phyloP scores from a whole-genome alignment of 208 protist genomes.

The Wallacemonas sp. region DNA sequence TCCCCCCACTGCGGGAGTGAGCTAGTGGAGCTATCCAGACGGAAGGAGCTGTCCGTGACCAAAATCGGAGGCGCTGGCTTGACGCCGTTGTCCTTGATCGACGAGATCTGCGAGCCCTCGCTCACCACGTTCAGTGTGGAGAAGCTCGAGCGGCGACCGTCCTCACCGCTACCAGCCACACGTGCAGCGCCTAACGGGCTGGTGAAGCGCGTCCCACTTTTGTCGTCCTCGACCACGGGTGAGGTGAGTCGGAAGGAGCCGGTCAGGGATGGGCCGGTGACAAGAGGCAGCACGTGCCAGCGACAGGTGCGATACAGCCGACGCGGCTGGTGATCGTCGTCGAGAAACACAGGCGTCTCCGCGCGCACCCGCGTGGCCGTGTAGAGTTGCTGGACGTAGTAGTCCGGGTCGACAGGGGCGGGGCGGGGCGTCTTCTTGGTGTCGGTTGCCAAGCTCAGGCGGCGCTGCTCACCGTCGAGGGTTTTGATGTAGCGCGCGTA shows the following conservation, averaged over 20 bases:
- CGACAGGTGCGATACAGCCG: conserved; percentile 6
- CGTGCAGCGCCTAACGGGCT: too few relatives aligned
- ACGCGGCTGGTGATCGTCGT: neutral
- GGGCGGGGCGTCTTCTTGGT: neutral
- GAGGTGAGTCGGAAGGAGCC: conserved; percentile 5
- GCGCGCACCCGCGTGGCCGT: neutral
- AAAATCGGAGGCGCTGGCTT: conserved; percentile 6
- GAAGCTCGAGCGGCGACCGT: neutral
- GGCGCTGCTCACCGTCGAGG: neutral
- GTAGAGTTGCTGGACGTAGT: conserved; percentile 15
- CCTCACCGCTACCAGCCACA: neutral
- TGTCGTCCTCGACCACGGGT: neutral
- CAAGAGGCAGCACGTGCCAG: conserved; percentile 3
- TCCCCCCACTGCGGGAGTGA: conserved; percentile 8
- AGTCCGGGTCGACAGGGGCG: conserved; percentile 1
- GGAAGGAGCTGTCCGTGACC: conserved; percentile 18
- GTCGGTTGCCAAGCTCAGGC: neutral
- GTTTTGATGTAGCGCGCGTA: neutral
- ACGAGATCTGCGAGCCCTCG: conserved; percentile 1
- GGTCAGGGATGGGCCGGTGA: too few relatives aligned
- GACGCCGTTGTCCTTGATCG: neutral
- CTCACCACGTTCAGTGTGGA: conserved; percentile 1
- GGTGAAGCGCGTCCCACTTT: neutral
- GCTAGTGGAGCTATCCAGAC: neutral
- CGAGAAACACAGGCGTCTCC: neutral